Evolutionary conservation across 1,284 basidiomycete genomes (phyloP).

Genomic region (Flammula alnicola): DNA sequence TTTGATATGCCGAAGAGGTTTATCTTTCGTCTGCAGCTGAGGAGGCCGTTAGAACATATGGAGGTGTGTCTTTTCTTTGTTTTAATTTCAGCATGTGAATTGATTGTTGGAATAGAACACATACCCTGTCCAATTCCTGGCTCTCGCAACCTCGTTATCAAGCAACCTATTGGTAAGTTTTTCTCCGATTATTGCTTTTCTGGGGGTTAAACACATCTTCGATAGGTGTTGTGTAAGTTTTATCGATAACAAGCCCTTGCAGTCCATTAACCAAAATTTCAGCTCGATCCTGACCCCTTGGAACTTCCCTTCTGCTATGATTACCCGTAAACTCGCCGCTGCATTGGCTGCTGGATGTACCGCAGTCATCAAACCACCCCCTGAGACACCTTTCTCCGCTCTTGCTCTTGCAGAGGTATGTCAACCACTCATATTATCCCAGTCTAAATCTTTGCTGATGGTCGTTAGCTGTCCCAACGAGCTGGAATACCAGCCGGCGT

Average conservation of each 20-base stretch:
- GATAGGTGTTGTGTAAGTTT: slow-evolving; percentile 38
- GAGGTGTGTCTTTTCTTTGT: slow-evolving; percentile 51
- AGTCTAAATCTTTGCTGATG: neutral
- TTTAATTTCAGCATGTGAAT: neutral
- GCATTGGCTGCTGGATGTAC: slow-evolving; percentile 97
- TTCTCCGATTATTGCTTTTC: too few relatives aligned
- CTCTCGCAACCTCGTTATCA: slow-evolving; percentile 88
- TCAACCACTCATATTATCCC: neutral
- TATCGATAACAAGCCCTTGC: neutral
- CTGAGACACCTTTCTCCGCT: slow-evolving; percentile 95
- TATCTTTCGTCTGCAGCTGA: slow-evolving; percentile 56
- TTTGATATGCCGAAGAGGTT: neutral
- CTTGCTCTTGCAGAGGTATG: slow-evolving; percentile 84
- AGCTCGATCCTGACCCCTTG: slow-evolving; percentile 83
- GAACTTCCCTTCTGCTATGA: slow-evolving; percentile 97
- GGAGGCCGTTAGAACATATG: slow-evolving; percentile 86
- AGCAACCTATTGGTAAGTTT: slow-evolving; percentile 86
- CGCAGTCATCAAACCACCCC: slow-evolving; percentile 92
- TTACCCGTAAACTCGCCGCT: slow-evolving; percentile 86
- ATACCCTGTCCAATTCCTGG: slow-evolving; percentile 80
- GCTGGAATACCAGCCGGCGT: slow-evolving; percentile 96
- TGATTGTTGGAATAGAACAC: slow-evolving; percentile 56
- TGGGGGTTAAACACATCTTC: neutral
- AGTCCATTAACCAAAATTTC: slow-evolving; percentile 4
- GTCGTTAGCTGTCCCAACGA: slow-evolving; percentile 70